Conservation (phyloP, 331 rosid genomes). For the Saraca asoca region DNA sequence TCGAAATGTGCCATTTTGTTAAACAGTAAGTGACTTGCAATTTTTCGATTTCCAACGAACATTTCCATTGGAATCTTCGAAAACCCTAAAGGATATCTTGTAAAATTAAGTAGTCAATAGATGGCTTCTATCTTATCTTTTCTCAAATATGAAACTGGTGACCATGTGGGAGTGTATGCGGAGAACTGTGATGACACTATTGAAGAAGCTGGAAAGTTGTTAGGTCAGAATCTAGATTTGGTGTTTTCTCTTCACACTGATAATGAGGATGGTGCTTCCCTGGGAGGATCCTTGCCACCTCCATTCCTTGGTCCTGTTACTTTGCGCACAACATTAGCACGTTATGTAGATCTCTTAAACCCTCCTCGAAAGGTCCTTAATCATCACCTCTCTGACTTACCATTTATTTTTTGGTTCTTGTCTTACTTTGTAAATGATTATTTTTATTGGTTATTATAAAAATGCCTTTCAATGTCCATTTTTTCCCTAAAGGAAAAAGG, state of each 20-base stretch:
- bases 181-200: conserved; percentile 71
- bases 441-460: conserved; percentile 14
- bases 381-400: conserved; percentile 14
- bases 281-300: conserved; percentile 72
- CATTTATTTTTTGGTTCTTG: neutral
- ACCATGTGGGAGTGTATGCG: conserved; percentile 86
- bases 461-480: conserved; percentile 10
- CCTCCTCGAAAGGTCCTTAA: conserved; percentile 76
- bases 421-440: neutral
- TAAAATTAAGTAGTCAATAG: conserved; percentile 18
- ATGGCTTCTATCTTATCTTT: conserved; percentile 30
- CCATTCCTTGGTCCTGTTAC: conserved; percentile 86
- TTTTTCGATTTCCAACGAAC: too few species aligned
- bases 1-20: too few species aligned
- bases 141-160: conserved; percentile 89
- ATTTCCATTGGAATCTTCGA: too few species aligned
- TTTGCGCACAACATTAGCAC: conserved; percentile 61
- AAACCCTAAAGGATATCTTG: conserved; percentile 19
- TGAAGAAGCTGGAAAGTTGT: conserved; percentile 69
- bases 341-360: conserved; percentile 71
- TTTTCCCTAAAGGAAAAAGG: conserved; percentile 1
- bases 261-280: conserved; percentile 73
- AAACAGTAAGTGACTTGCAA: too few species aligned
- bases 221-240: conserved; percentile 69
- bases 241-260: conserved; percentile 74